Evolutionary conservation across 1,139 yeast species (phyloP).

Genomic region (Suhomyces coccinellae): DNA sequence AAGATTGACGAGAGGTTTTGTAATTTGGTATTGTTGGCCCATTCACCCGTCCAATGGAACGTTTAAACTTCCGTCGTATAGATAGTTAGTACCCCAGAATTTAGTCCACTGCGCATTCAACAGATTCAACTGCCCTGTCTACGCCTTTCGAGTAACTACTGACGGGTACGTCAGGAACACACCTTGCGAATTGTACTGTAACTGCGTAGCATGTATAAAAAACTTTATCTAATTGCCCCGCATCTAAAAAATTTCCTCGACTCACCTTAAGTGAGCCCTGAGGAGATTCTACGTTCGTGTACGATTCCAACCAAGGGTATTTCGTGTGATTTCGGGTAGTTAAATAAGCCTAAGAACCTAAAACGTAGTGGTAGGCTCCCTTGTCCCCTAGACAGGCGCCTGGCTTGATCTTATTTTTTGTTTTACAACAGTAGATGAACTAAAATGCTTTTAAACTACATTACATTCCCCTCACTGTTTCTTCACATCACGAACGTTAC

Average conservation of each 20-base stretch:
- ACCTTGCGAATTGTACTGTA: neutral
- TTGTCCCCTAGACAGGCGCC: neutral
- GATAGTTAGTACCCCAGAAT: neutral
- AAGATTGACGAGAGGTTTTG: constrained; percentile 1
- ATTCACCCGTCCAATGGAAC: too few species aligned
- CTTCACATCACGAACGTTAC: constrained; percentile 70
- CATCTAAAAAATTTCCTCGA: neutral
- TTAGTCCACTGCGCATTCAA: neutral
- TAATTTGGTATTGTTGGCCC: constrained; percentile 1
- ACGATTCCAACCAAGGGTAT: too few species aligned
- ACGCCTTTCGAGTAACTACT: too few species aligned
- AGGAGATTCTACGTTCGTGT: too few species aligned
- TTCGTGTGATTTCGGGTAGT: too few species aligned
- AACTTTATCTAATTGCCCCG: neutral
- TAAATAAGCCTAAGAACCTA: too few species aligned
- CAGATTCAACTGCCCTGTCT: neutral
- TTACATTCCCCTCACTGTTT: constrained; percentile 39
- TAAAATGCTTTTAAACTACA: neutral
- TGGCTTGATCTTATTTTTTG: constrained; percentile 1
- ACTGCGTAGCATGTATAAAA: neutral
- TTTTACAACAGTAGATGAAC: neutral
- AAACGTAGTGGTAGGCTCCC: too few species aligned
- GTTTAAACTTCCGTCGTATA: too few species aligned
- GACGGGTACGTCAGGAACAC: too few species aligned
- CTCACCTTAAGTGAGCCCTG: too few species aligned